Conservation (phyloP, 768 basidiomycete species). For the Leccinum aurantiacum region DNA sequence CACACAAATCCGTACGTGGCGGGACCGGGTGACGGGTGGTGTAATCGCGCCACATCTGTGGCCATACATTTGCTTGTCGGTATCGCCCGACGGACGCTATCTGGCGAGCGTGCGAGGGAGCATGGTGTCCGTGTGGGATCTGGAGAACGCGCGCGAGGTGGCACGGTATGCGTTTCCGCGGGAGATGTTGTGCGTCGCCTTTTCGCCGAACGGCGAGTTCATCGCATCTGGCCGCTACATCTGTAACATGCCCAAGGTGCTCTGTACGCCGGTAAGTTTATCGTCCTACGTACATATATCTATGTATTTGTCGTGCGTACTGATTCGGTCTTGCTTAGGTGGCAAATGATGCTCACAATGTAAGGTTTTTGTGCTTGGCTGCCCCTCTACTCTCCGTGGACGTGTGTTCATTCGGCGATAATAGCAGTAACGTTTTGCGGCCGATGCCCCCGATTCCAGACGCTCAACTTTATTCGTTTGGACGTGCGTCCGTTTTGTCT, state of each 20-base stretch:
- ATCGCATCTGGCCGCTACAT: constrained; percentile 19
- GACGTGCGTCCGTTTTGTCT: constrained; percentile 5
- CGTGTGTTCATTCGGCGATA: not conserved
- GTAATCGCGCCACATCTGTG: constrained; percentile 13
- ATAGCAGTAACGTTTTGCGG: not conserved
- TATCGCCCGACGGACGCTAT: constrained; percentile 19
- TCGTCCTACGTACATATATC: not conserved
- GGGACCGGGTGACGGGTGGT: constrained; percentile 7
- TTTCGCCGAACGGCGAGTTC: constrained; percentile 22
- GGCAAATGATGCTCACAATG: constrained; percentile 5
- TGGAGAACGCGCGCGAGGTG: constrained; percentile 17
- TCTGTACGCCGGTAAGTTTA: constrained; percentile 10
- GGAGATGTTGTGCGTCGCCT: constrained; percentile 25
- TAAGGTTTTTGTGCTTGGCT: not conserved
- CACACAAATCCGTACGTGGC: constrained; percentile 22
- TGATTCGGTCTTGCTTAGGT: constrained; percentile 9
- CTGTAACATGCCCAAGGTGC: constrained; percentile 14
- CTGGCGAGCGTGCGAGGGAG: constrained; percentile 24
- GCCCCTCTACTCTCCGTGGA: not conserved
- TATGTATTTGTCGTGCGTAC: not conserved
- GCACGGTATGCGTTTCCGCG: constrained; percentile 23
- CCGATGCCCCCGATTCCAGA: not conserved
- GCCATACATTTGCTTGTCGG: constrained; percentile 26
- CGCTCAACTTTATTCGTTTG: not conserved
- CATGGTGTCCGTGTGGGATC: constrained; percentile 18